Evolutionary conservation across 306 rosid genomes (phyloP).

Genomic region (Begonia masoniana): DNA sequence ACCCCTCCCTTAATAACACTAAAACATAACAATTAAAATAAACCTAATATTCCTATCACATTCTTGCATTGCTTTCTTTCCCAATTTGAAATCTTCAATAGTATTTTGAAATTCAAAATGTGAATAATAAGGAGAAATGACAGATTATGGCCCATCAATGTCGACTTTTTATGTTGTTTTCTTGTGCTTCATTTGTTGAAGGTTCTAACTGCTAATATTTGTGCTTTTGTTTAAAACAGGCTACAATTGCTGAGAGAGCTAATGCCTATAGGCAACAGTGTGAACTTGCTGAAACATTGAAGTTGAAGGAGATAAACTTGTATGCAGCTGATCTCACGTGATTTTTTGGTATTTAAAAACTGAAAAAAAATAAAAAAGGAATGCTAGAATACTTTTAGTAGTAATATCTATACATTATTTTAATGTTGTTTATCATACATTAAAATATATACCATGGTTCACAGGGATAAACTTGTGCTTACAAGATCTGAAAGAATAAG

Average conservation of each 20-base stretch:
- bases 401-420: too few relatives aligned
- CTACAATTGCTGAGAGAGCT: conserved; percentile 92
- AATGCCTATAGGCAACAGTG: conserved; percentile 91
- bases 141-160: background rate
- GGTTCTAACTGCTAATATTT: background rate
- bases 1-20: too few relatives aligned
- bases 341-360: too few relatives aligned
- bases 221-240: conserved; percentile 32
- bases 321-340: conserved; percentile 17
- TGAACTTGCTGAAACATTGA: conserved; percentile 85
- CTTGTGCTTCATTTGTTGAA: background rate
- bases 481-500: conserved; percentile 75
- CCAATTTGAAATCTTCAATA: background rate
- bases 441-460: conserved; percentile 5
- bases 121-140: too few relatives aligned
- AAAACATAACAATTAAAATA: too few relatives aligned
- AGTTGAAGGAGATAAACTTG: conserved; percentile 97
- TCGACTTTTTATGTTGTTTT: background rate
- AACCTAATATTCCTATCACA: too few relatives aligned
- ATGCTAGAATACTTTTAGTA: too few relatives aligned
- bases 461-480: conserved; percentile 82
- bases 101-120: background rate
- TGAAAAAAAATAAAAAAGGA: too few relatives aligned
- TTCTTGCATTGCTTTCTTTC: background rate
- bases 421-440: too few relatives aligned